Base-by-base conservation (phyloP, 2,329 filamentous ascomycete species). In the Cyphellophora europaea region DNA sequence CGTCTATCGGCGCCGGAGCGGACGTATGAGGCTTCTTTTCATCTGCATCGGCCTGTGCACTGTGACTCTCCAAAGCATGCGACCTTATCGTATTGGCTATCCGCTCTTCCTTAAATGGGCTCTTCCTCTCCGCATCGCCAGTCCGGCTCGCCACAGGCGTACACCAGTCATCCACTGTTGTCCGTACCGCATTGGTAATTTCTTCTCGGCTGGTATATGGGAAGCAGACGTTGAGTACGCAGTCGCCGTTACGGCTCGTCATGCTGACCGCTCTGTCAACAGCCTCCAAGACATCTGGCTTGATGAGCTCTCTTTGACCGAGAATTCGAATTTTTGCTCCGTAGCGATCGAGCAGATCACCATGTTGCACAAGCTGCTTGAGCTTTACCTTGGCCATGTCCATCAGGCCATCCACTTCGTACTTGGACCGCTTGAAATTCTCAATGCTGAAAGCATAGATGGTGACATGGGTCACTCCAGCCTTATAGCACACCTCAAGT, bases 391-490 rank as follows among this genome's bases (percentile, higher is more conserved):
- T 95, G 41, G 89, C 89, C 71, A 98, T 86, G 55, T 93, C 82
- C 91, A 98, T 98, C 43, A 98, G 66, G 18, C 86, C 88, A 54
- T 95, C 87, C 6, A 98, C 91, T 59, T 98, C 91, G 60, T 93
- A 91, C 60, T 91, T 88, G 14, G 87, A 89, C 5, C 91, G 79
- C 58, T 96, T 94, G 67, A 94, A 98, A 65, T 98, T 98, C 62
- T 98, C 91, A 53, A 98, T 95, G 55, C 86, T 94, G 63, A 98
- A 98, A 11, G 91, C 91, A 58, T 96, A 98, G 44, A 98, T 87
- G 3, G 91, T 96, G 25, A 98, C 89, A 6, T 93, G 86, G 58
- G 91, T 89, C 44, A 98, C 89, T 36, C 91, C 91, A 40, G 83
- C 87, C 57, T 94, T 95, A 69, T 96, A 98, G 71, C 91, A 96